These are phyloP conservation scores for Boletus eberwhitei DNA, from an alignment of 768 basidiomycete species.

Conservation along the genomic window DNA sequence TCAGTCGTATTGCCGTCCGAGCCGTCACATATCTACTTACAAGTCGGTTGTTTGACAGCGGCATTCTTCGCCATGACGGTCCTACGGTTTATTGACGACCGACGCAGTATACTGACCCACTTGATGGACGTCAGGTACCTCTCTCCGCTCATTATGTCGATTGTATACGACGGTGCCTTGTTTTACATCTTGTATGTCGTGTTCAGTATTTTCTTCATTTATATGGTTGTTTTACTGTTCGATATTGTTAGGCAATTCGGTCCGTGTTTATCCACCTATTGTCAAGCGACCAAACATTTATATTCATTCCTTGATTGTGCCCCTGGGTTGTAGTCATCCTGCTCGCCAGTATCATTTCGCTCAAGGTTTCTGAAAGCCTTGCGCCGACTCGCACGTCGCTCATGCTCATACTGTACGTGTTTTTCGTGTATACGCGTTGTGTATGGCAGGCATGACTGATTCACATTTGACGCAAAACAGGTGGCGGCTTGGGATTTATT, in stretches of 20 bases:
- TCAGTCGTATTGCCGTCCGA: not conserved
- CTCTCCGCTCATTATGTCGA: not conserved
- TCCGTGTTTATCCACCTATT: not conserved
- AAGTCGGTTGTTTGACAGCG: not conserved
- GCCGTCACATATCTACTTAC: not conserved
- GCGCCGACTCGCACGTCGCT: not conserved
- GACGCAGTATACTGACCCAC: not conserved
- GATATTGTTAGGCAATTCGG: not conserved
- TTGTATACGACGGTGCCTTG: not conserved
- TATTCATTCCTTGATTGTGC: not conserved
- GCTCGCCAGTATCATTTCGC: not conserved
- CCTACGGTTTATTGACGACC: too few relatives aligned
- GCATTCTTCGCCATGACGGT: not conserved
- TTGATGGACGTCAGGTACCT: not conserved
- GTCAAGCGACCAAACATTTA: not conserved
- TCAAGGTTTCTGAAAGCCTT: not conserved
- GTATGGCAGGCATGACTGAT: not conserved
- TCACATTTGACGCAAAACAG: not conserved
- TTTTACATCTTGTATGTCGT: not conserved
- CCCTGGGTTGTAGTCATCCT: not conserved
- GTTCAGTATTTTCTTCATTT: too few relatives aligned
- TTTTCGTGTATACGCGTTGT: not conserved
- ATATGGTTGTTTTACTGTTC: not conserved
- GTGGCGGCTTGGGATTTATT: not conserved
- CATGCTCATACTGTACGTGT: not conserved